Base-by-base conservation (phyloP, 257 asterid genomes). In the Solanum sitiens region DNA sequence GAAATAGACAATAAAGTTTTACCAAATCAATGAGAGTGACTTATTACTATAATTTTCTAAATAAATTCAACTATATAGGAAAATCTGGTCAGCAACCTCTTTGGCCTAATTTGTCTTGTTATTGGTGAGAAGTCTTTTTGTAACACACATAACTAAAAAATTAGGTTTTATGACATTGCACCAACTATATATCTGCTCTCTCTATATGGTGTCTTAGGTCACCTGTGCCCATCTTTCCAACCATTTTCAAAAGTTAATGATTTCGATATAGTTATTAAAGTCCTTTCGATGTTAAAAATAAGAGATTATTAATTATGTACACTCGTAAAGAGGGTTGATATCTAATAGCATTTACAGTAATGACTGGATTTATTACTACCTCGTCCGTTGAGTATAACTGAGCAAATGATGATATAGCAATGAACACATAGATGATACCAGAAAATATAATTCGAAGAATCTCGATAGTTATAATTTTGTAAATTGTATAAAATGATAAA, bases 151-250 rank as follows among this genome's bases (percentile, higher is more conserved):
- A 42, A 47, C 91, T 83, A 83, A 73, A 71, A 79, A 79, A 14
- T 74, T 88, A 68, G 84, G 86, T 89, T 21, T 21, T 16, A 40
- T 76, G 91, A 91, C 93, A 61, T 83, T 83, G 87, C 92, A 90
- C 89, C 94, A 87, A 88, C 90, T 88, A 85, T 89, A 73, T 16
- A 73, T 16, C 21, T 88, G 93, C 32, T 75, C 6, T 79, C 56
- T 45, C 44, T 80, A 27, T 45, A 30, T 47, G 68, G 68, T 80
- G 90, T 86, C 85, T 84, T 84, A 65, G 90, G 72, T 91, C 89
- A 92, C 89, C 91, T 14, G 25, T 79, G 88, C 67, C 89, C 39
- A 87, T 82, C 73, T 89, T 85, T 88, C 87, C 84, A 89, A 42
- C 83, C 20, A 85, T 90, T 90, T n/a, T 8, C 1, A 71, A 39